Evolutionary conservation across 306 rosid species (phyloP), one percentile per base, ranked within the genome.

Genomic region (Canavalia ensiformis): DNA sequence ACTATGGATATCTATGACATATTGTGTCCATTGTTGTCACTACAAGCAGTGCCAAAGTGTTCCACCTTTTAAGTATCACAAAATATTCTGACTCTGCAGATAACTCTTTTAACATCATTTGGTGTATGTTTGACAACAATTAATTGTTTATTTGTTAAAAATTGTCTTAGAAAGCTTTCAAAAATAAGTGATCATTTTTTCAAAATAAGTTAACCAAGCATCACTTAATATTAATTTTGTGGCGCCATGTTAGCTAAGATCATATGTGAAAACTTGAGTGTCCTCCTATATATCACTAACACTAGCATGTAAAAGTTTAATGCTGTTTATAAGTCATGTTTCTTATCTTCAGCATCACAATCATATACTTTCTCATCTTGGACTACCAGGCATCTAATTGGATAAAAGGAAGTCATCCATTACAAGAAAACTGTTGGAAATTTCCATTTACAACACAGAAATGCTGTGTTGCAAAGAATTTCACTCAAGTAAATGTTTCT

Each of bases 401-500:
- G 65, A 41, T 34, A 54, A 12, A 56, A 35, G 31, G 10, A 31
- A 33, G 25, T 31, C 56, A 46, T 44, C 25, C 83, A 78, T 55
- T 72, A 58, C 75, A 52, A 25, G 78, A 72, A 31, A 71, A 54
- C 18, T 78, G 56, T 47, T 45, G 69, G 50, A 49, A 77, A 72
- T 71, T 62, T 35, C 6, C 66, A 67, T 56, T 83, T 5, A n/a
- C 77, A 78, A 47, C 78, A 77, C 68, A 42, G 42, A 30, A 66
- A 65, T 56, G 47, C 5, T 41, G 8, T 5, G 42, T 25, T 66
- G 67, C 28, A 46, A 57, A 72, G 51, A 65, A 78, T 33, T 55
- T 64, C 37, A 34, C 6, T 58, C 59, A 29, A 51, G 62, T 13
- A 77, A 78, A 31, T 35, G 68, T 35, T 78, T 67, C 7, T 73